Percentiles rank a stretch among this genome's conserved stretches.
These are phyloP conservation scores for Daldinia eschscholtzii DNA, from an alignment of 2,329 filamentous ascomycete genomes.

Conservation along the genomic window DNA sequence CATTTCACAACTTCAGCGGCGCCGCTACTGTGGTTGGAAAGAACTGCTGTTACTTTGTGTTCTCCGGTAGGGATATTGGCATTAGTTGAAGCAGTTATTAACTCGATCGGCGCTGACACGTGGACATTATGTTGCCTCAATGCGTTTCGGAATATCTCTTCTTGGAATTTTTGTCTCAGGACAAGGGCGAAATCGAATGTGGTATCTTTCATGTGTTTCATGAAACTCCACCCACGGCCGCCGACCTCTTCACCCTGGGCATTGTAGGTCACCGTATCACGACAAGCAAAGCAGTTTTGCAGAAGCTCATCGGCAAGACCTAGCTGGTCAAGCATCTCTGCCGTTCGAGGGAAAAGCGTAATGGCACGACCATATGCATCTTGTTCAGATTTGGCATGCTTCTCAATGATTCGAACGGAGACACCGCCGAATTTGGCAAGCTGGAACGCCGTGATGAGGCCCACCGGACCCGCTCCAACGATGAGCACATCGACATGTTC, in stretches of 20 bases:
- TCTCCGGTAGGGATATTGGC: conserved; percentile 46
- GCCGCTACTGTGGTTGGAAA: conserved; percentile 21
- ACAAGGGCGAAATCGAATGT: conserved; percentile 66
- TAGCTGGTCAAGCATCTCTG: conserved; percentile 66
- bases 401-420: conserved; percentile 62
- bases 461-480: conserved; percentile 61
- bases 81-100: conserved; percentile 56
- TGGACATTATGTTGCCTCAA: conserved; percentile 51
- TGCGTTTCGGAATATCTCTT: conserved; percentile 62
- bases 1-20: conserved; percentile 44
- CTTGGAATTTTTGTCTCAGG: conserved; percentile 67
- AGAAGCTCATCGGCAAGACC: conserved; percentile 62
- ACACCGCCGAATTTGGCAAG: conserved; percentile 56
- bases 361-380: conserved; percentile 67
- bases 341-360: conserved; percentile 64
- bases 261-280: conserved; percentile 63
- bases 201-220: conserved; percentile 66
- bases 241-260: conserved; percentile 57
- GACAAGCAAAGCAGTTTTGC: conserved; percentile 66
- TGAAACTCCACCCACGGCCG: conserved; percentile 64
- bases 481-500: conserved; percentile 54
- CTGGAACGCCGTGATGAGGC: conserved; percentile 59
- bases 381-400: conserved; percentile 61
- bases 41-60: conserved; percentile 29
- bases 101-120: conserved; percentile 55